Conservation (phyloP, 106 monocot species). For the Dendrobium officinale region DNA sequence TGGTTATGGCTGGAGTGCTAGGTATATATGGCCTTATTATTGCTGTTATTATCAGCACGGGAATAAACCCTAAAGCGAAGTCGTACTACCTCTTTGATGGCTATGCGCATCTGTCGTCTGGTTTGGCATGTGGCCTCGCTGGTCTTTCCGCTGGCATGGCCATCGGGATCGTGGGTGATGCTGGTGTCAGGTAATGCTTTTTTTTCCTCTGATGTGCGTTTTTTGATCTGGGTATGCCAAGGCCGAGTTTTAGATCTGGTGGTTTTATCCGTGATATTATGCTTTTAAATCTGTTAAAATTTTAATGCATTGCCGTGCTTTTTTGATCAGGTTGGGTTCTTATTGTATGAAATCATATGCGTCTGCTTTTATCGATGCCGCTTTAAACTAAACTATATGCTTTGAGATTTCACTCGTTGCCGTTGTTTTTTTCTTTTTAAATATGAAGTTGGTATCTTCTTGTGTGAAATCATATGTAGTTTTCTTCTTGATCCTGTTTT, state of each 20-base stretch:
- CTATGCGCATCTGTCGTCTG: constrained; percentile 34
- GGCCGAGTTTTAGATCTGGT: background rate
- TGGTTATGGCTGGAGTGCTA: constrained; percentile 35
- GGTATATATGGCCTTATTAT: constrained; percentile 31
- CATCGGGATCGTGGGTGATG: constrained; percentile 30
- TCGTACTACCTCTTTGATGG: constrained; percentile 28
- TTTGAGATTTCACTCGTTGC: too few species aligned
- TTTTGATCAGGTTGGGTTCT: too few species aligned
- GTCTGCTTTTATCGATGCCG: background rate
- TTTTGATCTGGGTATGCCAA: background rate
- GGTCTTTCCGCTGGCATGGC: constrained; percentile 33
- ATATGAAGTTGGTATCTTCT: too few species aligned
- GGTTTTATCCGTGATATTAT: background rate
- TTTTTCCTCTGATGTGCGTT: background rate
- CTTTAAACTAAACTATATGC: too few species aligned
- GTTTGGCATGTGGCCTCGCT: constrained; percentile 24
- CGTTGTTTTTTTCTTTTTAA: too few species aligned
- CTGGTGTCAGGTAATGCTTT: constrained; percentile 22
- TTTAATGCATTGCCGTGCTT: background rate
- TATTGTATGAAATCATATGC: background rate
- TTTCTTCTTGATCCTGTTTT: too few species aligned
- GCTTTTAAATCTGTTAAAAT: background rate
- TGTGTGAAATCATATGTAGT: too few species aligned
- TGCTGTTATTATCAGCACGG: constrained; percentile 44
- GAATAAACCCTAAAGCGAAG: constrained; percentile 48